Evolutionary conservation across 1,139 yeast species (phyloP), one percentile per base, ranked within the genome.

Genomic region (Blastobotrys indianensis): DNA sequence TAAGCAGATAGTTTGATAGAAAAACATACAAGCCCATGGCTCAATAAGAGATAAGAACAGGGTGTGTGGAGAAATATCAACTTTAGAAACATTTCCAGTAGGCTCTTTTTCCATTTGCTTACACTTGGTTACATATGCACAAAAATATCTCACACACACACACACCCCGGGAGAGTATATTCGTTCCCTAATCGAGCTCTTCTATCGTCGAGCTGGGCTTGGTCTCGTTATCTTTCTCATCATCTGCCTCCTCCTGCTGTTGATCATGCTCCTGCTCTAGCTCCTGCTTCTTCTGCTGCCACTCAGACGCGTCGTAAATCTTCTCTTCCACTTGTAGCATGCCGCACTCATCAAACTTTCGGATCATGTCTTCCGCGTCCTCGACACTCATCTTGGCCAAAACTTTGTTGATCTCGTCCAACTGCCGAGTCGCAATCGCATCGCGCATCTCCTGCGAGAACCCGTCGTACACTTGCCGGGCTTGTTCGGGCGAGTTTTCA

Each of bases 381-480:
- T 76, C 85, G 4, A 90, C 73, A 32, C 79, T 72, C 74, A 86
- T 74, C n/a, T 72, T 71, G 2, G 84, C 94, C 62, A 92, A 85
- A 1, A 86, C 92, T 54, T 80, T 76, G 67, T 92, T 92, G 48
- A 92, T 88, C 52, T 77, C 82, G 52, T 86, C 96, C 49, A 92
- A 71, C 10, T 79, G 73, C 42, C 76, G 77, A 0, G 94, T 76
- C 57, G 73, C 72, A n/a, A 90, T 73, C 0, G 98, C 98, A 6
- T 65, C 70, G 64, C 81, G 87, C 79, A 92, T 79, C 13, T 73
- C 74, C 4, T 65, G 58, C 1, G 92, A 82, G 51, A 88, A 69
- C 46, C 76, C 65, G 12, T 75, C 69, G 58, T 76, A 80, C 47
- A 78, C 78, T 35, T 65, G 66, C 1, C 73, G 61, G 41, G 79